phyloP scores from a whole-genome alignment of 129 eudicot genomes.

The Tagetes erecta region DNA sequence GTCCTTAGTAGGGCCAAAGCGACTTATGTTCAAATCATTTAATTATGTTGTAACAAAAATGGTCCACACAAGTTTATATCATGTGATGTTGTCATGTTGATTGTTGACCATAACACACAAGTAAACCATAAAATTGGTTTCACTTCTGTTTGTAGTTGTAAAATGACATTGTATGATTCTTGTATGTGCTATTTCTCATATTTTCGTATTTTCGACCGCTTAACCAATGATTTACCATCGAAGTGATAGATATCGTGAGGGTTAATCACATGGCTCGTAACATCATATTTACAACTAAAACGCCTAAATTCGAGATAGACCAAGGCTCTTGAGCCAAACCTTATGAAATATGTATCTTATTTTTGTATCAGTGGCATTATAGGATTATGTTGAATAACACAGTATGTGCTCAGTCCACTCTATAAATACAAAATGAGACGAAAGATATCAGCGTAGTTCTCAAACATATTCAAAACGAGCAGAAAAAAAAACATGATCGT shows the following conservation, averaged over 20 bases:
- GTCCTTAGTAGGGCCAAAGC: not conserved
- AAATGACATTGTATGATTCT: too few species aligned
- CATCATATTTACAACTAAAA: not conserved
- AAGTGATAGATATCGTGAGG: not conserved
- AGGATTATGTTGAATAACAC: not conserved
- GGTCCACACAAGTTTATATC: constrained; percentile 8
- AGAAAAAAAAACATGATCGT: not conserved
- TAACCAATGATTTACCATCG: not conserved
- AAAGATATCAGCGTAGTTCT: too few species aligned
- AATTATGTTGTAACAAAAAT: not conserved
- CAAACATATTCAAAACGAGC: not conserved
- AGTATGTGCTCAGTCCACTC: not conserved
- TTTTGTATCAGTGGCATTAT: not conserved
- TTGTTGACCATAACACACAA: constrained; percentile 8
- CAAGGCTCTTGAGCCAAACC: not conserved
- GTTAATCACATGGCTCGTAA: not conserved
- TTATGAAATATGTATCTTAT: not conserved
- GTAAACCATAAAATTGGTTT: not conserved
- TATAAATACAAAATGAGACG: not conserved
- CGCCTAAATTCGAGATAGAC: not conserved
- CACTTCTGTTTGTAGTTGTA: not conserved
- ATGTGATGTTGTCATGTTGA: constrained; percentile 17
- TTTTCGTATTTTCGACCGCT: too few species aligned
- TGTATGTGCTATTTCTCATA: too few species aligned
- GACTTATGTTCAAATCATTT: not conserved